Conservation (phyloP, 108 stramenopile genomes). For the Schizochytrium sp. region DNA sequence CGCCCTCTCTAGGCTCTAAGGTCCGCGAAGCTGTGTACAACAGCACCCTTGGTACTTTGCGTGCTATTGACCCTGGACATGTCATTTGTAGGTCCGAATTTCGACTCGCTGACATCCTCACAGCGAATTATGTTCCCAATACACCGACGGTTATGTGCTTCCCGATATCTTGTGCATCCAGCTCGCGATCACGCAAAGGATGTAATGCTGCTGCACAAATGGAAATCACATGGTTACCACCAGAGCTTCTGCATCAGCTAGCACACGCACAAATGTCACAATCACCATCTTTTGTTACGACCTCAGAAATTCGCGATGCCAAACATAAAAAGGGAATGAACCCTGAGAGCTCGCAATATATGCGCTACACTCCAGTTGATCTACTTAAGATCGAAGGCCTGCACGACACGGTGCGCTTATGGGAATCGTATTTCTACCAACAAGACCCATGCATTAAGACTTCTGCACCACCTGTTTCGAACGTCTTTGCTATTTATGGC, state of each 20-base stretch:
- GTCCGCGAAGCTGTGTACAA: background rate
- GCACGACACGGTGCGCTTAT: conserved; percentile 44
- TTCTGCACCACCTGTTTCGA: conserved; percentile 76
- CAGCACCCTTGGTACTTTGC: background rate
- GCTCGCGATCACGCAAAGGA: too few species aligned
- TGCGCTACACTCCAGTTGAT: conserved; percentile 64
- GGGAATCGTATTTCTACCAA: conserved; percentile 62
- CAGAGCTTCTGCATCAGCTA: too few species aligned
- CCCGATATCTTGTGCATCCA: too few species aligned
- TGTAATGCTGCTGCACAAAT: too few species aligned
- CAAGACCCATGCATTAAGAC: conserved; percentile 34
- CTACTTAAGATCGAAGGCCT: conserved; percentile 68
- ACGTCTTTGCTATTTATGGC: conserved; percentile 78
- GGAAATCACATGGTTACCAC: too few species aligned
- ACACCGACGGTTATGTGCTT: too few species aligned
- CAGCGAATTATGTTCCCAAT: too few species aligned
- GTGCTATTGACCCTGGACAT: background rate
- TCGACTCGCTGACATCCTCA: conserved; percentile 1
- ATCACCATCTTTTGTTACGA: too few species aligned
- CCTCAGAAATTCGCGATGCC: too few species aligned
- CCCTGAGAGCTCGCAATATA: background rate
- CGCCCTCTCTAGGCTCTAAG: background rate
- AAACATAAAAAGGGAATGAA: background rate
- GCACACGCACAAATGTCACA: too few species aligned
- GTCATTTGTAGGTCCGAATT: background rate